A percentile compares a stretch with the other conserved stretches of the same genome.
phyloP scores from a whole-genome alignment of 2,329 filamentous ascomycete species.

The Fusarium irregulare region DNA sequence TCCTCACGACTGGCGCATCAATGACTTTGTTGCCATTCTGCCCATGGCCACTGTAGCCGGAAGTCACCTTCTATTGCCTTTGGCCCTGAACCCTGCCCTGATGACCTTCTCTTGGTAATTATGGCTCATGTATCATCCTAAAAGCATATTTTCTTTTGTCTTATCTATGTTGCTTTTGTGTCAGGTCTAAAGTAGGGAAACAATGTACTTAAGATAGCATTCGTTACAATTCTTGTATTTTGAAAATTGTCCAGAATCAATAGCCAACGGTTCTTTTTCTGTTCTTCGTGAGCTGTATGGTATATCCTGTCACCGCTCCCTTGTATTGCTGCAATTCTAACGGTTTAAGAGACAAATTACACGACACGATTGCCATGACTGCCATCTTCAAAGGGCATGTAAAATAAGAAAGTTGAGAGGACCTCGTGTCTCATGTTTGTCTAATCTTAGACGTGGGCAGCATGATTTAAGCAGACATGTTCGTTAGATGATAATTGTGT shows the following conservation, averaged over 20 bases:
- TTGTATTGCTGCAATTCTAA: not conserved
- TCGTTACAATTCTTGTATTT: slow-evolving; percentile 4
- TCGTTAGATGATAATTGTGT: not conserved
- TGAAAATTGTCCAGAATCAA: not conserved
- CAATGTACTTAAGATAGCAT: slow-evolving; percentile 20
- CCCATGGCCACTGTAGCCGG: slow-evolving; percentile 78
- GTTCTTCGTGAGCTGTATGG: not conserved
- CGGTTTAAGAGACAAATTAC: not conserved
- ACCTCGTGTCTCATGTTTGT: not conserved
- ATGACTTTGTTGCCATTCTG: slow-evolving; percentile 79
- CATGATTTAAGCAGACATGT: not conserved
- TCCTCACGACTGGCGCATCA: slow-evolving; percentile 73
- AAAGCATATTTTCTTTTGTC: slow-evolving; percentile 11
- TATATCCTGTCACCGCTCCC: not conserved
- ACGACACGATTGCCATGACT: not conserved
- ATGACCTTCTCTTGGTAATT: slow-evolving; percentile 81
- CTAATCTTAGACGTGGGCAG: not conserved
- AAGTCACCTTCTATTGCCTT: slow-evolving; percentile 76
- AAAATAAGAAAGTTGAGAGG: not conserved
- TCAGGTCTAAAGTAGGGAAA: slow-evolving; percentile 14
- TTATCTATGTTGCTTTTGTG: not conserved
- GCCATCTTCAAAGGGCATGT: not conserved
- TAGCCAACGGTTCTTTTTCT: not conserved
- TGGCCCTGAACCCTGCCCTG: slow-evolving; percentile 80
- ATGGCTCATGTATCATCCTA: not conserved